phyloP scores from a whole-genome alignment of 2,329 filamentous ascomycete species.

The Ophiocordyceps camponoti-saundersi region DNA sequence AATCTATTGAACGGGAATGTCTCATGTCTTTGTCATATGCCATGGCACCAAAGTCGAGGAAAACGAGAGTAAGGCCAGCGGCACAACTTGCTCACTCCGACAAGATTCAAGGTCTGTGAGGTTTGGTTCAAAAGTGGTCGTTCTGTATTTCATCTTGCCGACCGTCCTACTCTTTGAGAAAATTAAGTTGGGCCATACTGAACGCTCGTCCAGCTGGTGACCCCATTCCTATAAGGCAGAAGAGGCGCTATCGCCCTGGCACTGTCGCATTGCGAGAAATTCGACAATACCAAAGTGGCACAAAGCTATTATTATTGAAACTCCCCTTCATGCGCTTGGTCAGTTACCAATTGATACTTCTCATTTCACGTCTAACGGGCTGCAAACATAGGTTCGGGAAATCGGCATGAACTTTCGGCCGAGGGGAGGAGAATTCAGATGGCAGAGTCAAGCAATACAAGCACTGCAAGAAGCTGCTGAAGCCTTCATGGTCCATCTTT shows the following conservation, averaged over 20 bases:
- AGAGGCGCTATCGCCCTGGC: neutral
- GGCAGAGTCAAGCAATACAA: constrained; percentile 90
- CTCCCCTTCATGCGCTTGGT: constrained; percentile 67
- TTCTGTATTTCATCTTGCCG: too few relatives aligned
- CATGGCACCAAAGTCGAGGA: too few relatives aligned
- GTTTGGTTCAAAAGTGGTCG: too few relatives aligned
- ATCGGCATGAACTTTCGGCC: constrained; percentile 51
- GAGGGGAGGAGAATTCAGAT: constrained; percentile 56
- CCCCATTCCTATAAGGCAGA: neutral
- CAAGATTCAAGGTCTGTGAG: too few relatives aligned
- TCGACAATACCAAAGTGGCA: constrained; percentile 58
- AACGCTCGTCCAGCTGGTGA: neutral
- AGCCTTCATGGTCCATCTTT: constrained; percentile 89
- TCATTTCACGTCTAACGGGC: too few relatives aligned
- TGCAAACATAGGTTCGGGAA: constrained; percentile 31
- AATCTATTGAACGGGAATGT: too few relatives aligned
- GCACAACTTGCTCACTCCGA: too few relatives aligned
- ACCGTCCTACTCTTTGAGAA: too few relatives aligned
- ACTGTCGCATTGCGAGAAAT: neutral
- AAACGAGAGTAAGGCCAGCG: too few relatives aligned
- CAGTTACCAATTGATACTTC: constrained; percentile 6
- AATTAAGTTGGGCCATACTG: too few relatives aligned
- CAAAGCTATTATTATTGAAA: constrained; percentile 70
- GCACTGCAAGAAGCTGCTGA: constrained; percentile 93
- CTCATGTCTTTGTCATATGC: too few relatives aligned